Evolutionary conservation across 352 stramenopile species (phyloP).

Genomic region (Phytopythium kandeliae): DNA sequence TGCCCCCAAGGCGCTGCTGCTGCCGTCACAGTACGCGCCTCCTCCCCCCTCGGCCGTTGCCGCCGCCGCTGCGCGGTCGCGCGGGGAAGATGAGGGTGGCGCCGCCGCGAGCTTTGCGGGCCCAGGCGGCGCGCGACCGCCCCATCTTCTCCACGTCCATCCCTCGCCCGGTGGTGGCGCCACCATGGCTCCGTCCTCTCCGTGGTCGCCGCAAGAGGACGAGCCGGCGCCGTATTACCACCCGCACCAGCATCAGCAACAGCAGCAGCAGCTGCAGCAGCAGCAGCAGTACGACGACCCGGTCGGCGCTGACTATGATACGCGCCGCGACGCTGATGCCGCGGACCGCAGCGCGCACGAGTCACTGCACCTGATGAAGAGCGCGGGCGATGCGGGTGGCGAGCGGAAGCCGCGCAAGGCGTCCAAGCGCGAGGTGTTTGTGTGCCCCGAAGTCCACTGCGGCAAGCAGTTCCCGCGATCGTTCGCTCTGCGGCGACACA

Average conservation of each 20-base stretch:
- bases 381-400: slow-evolving; percentile 3
- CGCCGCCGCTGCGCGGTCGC: background rate
- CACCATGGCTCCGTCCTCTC: slow-evolving; percentile 5
- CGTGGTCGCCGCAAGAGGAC: background rate
- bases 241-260: slow-evolving; percentile 4
- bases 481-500: slow-evolving; percentile 77
- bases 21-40: slow-evolving; percentile 11
- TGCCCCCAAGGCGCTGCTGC: slow-evolving; percentile 13
- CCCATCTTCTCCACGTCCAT: slow-evolving; percentile 28
- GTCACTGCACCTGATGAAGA: slow-evolving; percentile 7
- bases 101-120: no score
- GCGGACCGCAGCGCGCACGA: slow-evolving; percentile 3
- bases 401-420: slow-evolving; percentile 4
- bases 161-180: slow-evolving; percentile 8
- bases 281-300: slow-evolving; percentile 21
- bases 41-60: slow-evolving; percentile 11
- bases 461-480: slow-evolving; percentile 81
- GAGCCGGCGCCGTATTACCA: slow-evolving; percentile 1
- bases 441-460: slow-evolving; percentile 72
- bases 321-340: background rate
- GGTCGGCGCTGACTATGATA: background rate
- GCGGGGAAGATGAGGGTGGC: slow-evolving; percentile 1
- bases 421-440: slow-evolving; percentile 40
- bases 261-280: slow-evolving; percentile 17
- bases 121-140: slow-evolving; percentile 7